These are phyloP conservation scores for Populus hybrid DNA, from an alignment of 441 rosid species.

Conservation along the genomic window DNA sequence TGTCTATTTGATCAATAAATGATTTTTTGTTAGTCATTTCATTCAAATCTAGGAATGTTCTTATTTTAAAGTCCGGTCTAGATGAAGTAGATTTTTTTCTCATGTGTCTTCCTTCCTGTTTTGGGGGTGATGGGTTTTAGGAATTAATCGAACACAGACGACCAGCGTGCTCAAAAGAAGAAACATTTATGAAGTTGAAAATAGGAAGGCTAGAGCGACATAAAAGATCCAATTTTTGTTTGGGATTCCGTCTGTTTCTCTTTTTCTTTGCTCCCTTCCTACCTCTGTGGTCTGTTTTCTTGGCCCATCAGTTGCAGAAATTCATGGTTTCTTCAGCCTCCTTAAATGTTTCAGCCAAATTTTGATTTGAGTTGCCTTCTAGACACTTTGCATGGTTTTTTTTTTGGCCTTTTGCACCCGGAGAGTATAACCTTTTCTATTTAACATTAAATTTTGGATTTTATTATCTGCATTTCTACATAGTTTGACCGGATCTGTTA, in stretches of 20 bases:
- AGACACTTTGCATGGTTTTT: background rate
- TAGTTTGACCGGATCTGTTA: background rate
- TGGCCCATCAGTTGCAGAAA: constrained; percentile 3
- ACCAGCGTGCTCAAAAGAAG: constrained; percentile 20
- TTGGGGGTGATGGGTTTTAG: constrained; percentile 13
- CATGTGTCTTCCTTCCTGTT: constrained; percentile 20
- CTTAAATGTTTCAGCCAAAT: constrained; percentile 28
- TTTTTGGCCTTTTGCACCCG: background rate
- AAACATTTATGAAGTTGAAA: background rate
- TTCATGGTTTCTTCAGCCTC: constrained; percentile 17
- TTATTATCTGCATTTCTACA: background rate
- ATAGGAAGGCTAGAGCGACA: no score
- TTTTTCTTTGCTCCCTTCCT: background rate
- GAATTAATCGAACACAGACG: constrained; percentile 22
- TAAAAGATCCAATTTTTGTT: background rate
- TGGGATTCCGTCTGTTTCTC: background rate
- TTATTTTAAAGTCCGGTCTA: constrained; percentile 35
- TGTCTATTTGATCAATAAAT: constrained; percentile 13
- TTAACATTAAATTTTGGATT: background rate
- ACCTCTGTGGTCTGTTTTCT: background rate
- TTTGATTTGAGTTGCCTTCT: constrained; percentile 14
- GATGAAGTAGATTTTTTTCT: constrained; percentile 9
- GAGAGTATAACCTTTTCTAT: background rate
- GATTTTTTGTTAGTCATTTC: no score
- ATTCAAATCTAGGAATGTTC: constrained; percentile 11